Conservation (phyloP, 1,284 basidiomycete genomes). For the Moesziomyces antarcticus region DNA sequence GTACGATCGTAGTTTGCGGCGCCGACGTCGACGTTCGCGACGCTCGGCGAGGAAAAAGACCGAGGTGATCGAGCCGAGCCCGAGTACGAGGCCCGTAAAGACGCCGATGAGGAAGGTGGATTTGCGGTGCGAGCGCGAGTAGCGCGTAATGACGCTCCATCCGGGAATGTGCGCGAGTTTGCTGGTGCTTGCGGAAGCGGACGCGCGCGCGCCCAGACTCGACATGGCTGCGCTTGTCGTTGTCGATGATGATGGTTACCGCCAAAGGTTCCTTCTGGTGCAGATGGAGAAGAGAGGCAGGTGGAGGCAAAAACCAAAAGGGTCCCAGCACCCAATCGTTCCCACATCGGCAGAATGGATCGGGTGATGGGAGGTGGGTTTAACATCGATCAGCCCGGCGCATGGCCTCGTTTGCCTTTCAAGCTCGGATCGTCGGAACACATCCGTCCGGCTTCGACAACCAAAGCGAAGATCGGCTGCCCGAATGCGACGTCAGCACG, state of each 20-base stretch:
- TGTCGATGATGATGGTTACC: neutral
- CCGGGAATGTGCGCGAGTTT: constrained; percentile 40
- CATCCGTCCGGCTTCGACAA: no score
- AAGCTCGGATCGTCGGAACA: no score
- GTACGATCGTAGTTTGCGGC: constrained; percentile 28
- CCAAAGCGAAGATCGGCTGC: no score
- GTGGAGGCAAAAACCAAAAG: no score
- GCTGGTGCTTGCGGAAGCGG: constrained; percentile 7
- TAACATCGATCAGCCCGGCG: no score
- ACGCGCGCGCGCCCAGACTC: constrained; percentile 5
- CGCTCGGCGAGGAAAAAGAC: constrained; percentile 53
- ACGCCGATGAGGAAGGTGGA: constrained; percentile 59
- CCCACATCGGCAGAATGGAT: no score
- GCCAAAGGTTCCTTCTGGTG: no score
- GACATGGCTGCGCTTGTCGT: constrained; percentile 11
- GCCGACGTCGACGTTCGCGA: constrained; percentile 37
- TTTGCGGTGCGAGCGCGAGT: constrained; percentile 40
- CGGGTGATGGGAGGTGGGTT: no score
- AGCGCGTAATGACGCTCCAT: constrained; percentile 34
- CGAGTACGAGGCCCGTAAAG: constrained; percentile 55
- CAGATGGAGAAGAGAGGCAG: no score
- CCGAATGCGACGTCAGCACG: no score
- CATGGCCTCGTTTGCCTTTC: no score
- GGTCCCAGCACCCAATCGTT: no score
- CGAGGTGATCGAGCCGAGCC: constrained; percentile 56